These are phyloP conservation scores for Pichia cabralensis DNA, from an alignment of 805 yeast species.

Conservation along the genomic window DNA sequence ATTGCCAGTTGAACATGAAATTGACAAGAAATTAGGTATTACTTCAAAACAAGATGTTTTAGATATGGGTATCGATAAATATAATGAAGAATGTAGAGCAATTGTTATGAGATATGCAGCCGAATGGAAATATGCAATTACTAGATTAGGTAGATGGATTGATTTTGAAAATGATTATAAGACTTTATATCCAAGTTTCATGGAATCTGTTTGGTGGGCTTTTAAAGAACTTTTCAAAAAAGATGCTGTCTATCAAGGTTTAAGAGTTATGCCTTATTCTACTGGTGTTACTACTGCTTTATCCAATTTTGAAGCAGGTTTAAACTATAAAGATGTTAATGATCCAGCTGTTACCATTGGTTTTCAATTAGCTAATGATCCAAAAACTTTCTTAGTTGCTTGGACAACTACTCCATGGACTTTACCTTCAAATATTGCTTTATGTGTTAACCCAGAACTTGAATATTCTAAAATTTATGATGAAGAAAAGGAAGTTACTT, in stretches of 20 bases:
- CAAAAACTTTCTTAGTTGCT: slow-evolving; percentile 77
- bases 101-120: slow-evolving; percentile 96
- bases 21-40: slow-evolving; percentile 93
- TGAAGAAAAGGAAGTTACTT: slow-evolving; percentile 74
- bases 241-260: slow-evolving; percentile 87
- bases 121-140: slow-evolving; percentile 91
- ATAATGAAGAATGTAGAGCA: slow-evolving; percentile 88
- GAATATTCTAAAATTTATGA: slow-evolving; percentile 90
- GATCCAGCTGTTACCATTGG: slow-evolving; percentile 96
- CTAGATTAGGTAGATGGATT: slow-evolving; percentile 97
- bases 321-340: slow-evolving; percentile 91
- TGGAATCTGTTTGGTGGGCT: slow-evolving; percentile 99
- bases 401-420: slow-evolving; percentile 99
- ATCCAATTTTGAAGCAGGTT: slow-evolving; percentile 97
- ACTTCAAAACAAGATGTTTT: slow-evolving; percentile 90
- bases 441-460: slow-evolving; percentile 83
- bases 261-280: slow-evolving; percentile 97
- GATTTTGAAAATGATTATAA: slow-evolving; percentile 98
- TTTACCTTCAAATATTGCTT: slow-evolving; percentile 83
- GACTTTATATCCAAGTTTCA: slow-evolving; percentile 87
- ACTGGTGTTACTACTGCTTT: slow-evolving; percentile 95
- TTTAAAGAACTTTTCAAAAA: slow-evolving; percentile 81
- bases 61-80: slow-evolving; percentile 87
- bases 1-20: slow-evolving; percentile 95
- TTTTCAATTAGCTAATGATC: slow-evolving; percentile 72